Percentiles rank a stretch among this genome's conserved stretches.
These are phyloP conservation scores for Myriosclerotinia curreyana DNA, from an alignment of 2,329 filamentous ascomycete species.

Conservation along the genomic window DNA sequence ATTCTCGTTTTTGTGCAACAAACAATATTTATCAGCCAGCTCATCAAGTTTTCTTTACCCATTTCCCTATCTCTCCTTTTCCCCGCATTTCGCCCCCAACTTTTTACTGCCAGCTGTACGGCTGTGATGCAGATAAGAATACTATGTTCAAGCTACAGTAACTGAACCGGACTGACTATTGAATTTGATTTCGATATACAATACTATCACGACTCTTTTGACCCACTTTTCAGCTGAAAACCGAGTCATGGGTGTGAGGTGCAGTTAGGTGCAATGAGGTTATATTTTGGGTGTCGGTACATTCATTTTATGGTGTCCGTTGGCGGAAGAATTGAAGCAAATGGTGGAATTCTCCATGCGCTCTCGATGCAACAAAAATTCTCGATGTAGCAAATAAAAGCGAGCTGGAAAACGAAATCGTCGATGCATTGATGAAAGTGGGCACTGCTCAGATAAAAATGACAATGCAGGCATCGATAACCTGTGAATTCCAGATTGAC, in stretches of 20 bases:
- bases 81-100: conserved; percentile 21
- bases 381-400: not conserved
- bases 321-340: not conserved
- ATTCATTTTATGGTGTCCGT: not conserved
- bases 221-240: conserved; percentile 17
- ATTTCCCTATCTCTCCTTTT: conserved; percentile 16
- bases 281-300: conserved; percentile 7
- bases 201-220: conserved; percentile 9
- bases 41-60: conserved; percentile 5
- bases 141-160: conserved; percentile 3
- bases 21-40: conserved; percentile 11
- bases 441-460: not conserved
- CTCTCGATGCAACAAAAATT: not conserved
- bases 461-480: not conserved
- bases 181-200: conserved; percentile 9
- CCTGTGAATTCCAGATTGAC: not conserved
- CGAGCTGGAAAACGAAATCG: not conserved
- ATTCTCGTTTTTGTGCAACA: conserved; percentile 12
- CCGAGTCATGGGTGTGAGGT: not conserved
- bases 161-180: conserved; percentile 12
- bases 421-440: not conserved
- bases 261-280: too few relatives aligned
- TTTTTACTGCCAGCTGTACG: conserved; percentile 7
- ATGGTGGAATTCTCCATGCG: not conserved
- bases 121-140: conserved; percentile 8